Base-by-base conservation (phyloP, 768 basidiomycete species). In the Ramaria sp. region DNA sequence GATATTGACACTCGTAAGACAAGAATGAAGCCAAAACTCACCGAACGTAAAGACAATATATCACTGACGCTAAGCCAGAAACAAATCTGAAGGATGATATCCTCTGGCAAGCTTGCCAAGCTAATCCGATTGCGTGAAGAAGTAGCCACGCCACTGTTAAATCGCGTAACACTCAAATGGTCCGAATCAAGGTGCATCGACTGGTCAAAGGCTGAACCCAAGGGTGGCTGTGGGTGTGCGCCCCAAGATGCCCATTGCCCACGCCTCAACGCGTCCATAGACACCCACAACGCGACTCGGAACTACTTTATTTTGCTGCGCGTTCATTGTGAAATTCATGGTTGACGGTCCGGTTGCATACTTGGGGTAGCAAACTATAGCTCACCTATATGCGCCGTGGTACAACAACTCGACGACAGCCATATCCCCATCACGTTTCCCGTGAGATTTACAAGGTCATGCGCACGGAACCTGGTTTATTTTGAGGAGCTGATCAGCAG, bases 11-110 rank as follows among this genome's bases (percentile, higher is more conserved):
- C 17, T 7, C 15, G 34, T 34, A 4, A 9, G 31, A 34, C 17
- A 24, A n/a, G n/a, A 49, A 49, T 37, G 9, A 37, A 37, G 3
- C 10, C 34, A 37, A 49, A 11, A 37, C 55, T 50, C 13, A 57
- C 55, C 31, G 19, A 38, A 37, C 55, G 55, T 45, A 57, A 57
- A 27, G 31, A 24, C 6, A 57, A 31, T 15, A 57, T 30, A 48
- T 50, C 55, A 20, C 46, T 19, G 34, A 49, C 47, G 47, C 55
- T 57, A 17, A 57, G 46, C 43, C 46, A 57, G 10, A 30, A 20
- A 49, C 27, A 57, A 5, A 57, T 49, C 15, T 57, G 55, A n/a
- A 57, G 37, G 45, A 57, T 13, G 15, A 57, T 22, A 49, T 57
- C 55, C 27, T 48, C 45, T 1, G 55, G 55, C 19, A 57, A 27